Conservation (phyloP, 2,329 filamentous ascomycete genomes). For the Penicillium sp. region DNA sequence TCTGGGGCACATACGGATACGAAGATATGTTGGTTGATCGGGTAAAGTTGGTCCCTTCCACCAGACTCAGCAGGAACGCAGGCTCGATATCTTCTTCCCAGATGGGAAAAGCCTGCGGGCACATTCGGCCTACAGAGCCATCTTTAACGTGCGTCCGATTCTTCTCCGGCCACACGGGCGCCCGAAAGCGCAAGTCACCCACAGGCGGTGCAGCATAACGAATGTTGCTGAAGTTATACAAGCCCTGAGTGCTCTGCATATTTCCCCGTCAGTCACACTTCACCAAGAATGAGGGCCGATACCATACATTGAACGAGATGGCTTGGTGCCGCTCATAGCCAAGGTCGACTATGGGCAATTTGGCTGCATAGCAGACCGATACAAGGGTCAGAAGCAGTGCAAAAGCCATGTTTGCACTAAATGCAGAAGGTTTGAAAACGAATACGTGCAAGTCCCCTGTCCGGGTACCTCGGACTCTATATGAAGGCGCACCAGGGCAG, state of each 20-base stretch:
- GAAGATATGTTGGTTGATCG: conserved; percentile 22
- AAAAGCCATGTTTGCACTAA: conserved; percentile 8
- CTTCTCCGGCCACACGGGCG: conserved; percentile 44
- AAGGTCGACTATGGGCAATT: conserved; percentile 49
- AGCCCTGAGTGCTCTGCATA: conserved; percentile 30
- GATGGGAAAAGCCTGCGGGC: conserved; percentile 45
- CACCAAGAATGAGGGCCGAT: background rate
- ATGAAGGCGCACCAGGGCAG: background rate
- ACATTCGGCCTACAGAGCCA: conserved; percentile 45
- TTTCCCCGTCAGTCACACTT: background rate
- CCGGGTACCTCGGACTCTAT: background rate
- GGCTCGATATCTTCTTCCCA: conserved; percentile 39
- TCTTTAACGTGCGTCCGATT: conserved; percentile 49
- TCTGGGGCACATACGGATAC: conserved; percentile 17
- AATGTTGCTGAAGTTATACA: conserved; percentile 59
- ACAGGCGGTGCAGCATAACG: conserved; percentile 56
- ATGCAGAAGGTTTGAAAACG: background rate
- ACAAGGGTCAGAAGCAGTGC: conserved; percentile 9
- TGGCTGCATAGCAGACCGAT: conserved; percentile 18
- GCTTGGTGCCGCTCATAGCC: conserved; percentile 55
- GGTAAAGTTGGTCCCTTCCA: conserved; percentile 14
- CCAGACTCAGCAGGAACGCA: conserved; percentile 19
- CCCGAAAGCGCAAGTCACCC: conserved; percentile 51
- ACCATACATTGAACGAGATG: conserved; percentile 20
- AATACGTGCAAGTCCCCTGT: background rate